These are phyloP conservation scores for Neurospora pannonica DNA, from an alignment of 495 filamentous ascomycete genomes.

Conservation along the genomic window DNA sequence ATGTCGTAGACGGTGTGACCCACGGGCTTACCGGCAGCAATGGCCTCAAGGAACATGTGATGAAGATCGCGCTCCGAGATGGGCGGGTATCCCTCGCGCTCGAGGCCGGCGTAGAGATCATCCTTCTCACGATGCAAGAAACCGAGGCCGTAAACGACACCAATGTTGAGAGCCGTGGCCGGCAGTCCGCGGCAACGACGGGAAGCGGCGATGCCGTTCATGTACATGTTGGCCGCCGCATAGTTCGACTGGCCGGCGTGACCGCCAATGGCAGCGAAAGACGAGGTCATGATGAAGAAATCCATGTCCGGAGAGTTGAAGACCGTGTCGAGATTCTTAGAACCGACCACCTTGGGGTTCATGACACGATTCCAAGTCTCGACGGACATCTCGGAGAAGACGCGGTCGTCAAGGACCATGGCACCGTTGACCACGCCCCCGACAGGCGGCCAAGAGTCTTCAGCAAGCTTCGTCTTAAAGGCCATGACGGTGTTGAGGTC, in stretches of 20 bases:
- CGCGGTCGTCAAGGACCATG: conserved; percentile 43
- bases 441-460: conserved; percentile 23
- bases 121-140: conserved; percentile 42
- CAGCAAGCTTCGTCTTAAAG: conserved; percentile 18
- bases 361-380: conserved; percentile 31
- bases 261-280: conserved; percentile 37
- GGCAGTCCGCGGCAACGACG: conserved; percentile 24
- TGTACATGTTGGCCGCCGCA: conserved; percentile 47
- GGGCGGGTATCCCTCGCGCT: conserved; percentile 38
- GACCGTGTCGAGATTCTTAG: conserved; percentile 27
- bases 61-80: conserved; percentile 53
- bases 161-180: conserved; percentile 45
- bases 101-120: conserved; percentile 28
- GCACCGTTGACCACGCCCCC: conserved; percentile 44
- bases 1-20: conserved; percentile 18
- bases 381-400: conserved; percentile 38
- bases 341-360: conserved; percentile 36
- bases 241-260: conserved; percentile 46
- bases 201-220: conserved; percentile 34
- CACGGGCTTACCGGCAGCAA: conserved; percentile 29
- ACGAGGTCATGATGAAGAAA: conserved; percentile 43
- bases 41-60: conserved; percentile 50
- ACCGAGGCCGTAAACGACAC: conserved; percentile 47
- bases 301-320: conserved; percentile 27
- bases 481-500: conserved; percentile 14